Evolutionary conservation across 164 flowering plant species (phyloP).

Genomic region (Nelumbo lutea): DNA sequence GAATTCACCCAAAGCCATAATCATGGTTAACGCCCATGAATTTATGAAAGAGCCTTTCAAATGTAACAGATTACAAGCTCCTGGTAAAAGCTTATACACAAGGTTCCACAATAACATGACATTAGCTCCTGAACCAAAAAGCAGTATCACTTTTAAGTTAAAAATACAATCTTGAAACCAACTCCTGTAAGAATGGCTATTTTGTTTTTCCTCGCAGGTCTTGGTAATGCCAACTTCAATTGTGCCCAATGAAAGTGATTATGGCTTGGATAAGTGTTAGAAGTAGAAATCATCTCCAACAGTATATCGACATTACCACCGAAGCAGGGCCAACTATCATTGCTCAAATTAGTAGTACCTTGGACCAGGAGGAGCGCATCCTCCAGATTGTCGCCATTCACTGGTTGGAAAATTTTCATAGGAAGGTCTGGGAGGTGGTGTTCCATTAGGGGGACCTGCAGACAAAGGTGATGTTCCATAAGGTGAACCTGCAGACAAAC

Average conservation of each 20-base stretch:
- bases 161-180: neutral
- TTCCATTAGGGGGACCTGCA: conserved; percentile 16
- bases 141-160: neutral
- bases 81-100: too few relatives aligned
- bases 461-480: conserved; percentile 18
- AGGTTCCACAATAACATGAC: too few relatives aligned
- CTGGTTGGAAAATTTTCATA: conserved; percentile 2
- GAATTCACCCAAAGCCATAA: too few relatives aligned
- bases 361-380: conserved; percentile 17
- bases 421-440: conserved; percentile 2
- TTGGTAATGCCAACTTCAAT: too few relatives aligned
- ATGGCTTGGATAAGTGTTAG: neutral
- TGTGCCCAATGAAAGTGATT: too few relatives aligned
- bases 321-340: neutral
- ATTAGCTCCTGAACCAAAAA: neutral
- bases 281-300: neutral
- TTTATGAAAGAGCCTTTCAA: too few relatives aligned
- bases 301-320: too few relatives aligned
- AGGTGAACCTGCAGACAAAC: conserved; percentile 21
- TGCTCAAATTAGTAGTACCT: conserved; percentile 19
- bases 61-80: too few relatives aligned
- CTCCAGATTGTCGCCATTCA: conserved; percentile 11
- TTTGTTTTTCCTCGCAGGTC: neutral
- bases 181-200: neutral
- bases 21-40: too few relatives aligned